These are phyloP conservation scores for Fraxinus cuspidata DNA, from an alignment of 257 asterid species.

Conservation along the genomic window DNA sequence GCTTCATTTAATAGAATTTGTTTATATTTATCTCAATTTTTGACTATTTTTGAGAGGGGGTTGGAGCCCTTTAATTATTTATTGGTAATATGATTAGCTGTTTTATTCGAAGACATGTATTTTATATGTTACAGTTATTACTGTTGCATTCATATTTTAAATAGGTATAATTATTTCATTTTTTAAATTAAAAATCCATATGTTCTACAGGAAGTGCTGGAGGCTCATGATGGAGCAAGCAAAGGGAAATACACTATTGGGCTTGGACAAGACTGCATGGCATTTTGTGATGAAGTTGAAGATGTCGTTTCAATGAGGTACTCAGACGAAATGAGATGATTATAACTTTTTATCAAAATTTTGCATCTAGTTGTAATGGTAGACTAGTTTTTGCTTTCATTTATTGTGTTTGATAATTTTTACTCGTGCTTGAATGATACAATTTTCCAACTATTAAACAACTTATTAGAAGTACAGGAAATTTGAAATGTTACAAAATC, in stretches of 20 bases:
- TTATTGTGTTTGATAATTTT: not conserved
- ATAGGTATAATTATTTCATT: not conserved
- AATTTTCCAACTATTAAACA: slow-evolving; percentile 4
- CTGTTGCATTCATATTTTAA: not conserved
- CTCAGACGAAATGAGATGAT: not conserved
- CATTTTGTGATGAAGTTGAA: slow-evolving; percentile 90
- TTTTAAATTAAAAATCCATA: slow-evolving; percentile 1
- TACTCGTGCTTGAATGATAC: not conserved
- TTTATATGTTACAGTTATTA: not conserved
- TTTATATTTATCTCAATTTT: not conserved
- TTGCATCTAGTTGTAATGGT: not conserved
- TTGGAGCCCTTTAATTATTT: not conserved
- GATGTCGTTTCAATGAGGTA: slow-evolving; percentile 99
- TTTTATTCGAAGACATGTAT: not conserved
- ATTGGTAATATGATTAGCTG: not conserved
- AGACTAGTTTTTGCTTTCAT: not conserved
- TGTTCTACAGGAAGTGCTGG: slow-evolving; percentile 73
- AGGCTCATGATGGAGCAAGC: slow-evolving; percentile 99
- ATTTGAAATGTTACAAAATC: slow-evolving; percentile 3
- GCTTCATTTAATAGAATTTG: no score
- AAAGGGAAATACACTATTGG: slow-evolving; percentile 99
- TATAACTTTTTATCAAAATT: not conserved
- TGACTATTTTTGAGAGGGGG: slow-evolving; percentile 8
- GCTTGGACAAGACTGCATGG: slow-evolving; percentile 99
- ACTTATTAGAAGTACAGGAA: slow-evolving; percentile 6